Base-by-base conservation (phyloP, 2,329 filamentous ascomycete species). In the Trichocomaceae sp. region DNA sequence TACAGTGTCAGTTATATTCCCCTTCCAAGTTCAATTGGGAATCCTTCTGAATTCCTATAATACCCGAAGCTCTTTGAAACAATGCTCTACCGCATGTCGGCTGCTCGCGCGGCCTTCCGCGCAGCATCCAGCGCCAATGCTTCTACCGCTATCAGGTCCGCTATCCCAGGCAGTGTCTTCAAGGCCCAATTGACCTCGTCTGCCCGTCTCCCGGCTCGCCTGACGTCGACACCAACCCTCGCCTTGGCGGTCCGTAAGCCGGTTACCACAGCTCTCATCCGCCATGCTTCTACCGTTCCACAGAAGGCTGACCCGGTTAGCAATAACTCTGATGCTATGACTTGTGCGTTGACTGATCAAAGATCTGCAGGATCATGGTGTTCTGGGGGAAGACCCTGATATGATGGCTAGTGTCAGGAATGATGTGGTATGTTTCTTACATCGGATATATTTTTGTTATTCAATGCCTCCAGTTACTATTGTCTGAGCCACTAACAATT, bases 351-450 rank as follows among this genome's bases (percentile, higher is more conserved):
- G 50, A 51, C 47, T 57, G 41, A 57, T 45, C 23, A 5, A 47
- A 26, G 5, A 41, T 39, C 47, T 51, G 33, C 52, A 63, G 57
- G 61, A 61, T 51, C 53, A 63, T 23, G 51, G 39, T 23, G 45
- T 48, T 12, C 42, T 41, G 50, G 75, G 74, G 44, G 64, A 71
- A 50, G 74, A 77, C 49, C 62, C 68, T 47, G 77, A 80, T 59
- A 76, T 81, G 74, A 72, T 79, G 66, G 76, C 72, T 47, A 77
- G 77, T 47, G 73, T 83, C 57, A 77, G 73, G 61, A 65, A 72
- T 50, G 80, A 83, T 64, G 65, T 88, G 65, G 86, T 88, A 77
- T 42, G 79, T 73, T n/a, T n/a, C n/a, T n/a, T 51, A 31, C n/a
- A 19, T 3, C 23, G 23, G 29, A 19, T 26, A 19, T 26, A 29